phyloP scores from a whole-genome alignment of 768 basidiomycete species.

The Mycena sanguinolenta region DNA sequence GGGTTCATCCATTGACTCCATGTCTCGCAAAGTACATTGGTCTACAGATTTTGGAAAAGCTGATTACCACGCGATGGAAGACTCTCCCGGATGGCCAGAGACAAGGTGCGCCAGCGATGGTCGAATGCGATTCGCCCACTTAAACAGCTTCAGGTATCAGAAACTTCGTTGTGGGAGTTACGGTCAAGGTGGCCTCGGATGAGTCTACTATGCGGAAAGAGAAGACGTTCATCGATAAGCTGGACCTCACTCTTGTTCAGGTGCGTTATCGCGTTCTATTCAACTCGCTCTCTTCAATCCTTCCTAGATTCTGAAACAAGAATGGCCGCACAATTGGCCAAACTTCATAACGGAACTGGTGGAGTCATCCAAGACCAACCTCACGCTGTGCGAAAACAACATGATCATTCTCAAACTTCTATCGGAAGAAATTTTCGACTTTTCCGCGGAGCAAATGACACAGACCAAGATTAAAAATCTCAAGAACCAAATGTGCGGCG shows the following conservation, averaged over 20 bases:
- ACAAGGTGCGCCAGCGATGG: conserved; percentile 68
- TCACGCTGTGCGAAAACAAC: conserved; percentile 98
- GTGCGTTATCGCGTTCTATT: conserved; percentile 55
- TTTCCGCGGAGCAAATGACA: conserved; percentile 98
- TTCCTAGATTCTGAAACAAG: conserved; percentile 96
- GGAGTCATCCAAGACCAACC: conserved; percentile 95
- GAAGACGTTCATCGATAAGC: conserved; percentile 95
- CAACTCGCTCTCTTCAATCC: conserved; percentile 29
- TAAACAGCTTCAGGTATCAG: conserved; percentile 77
- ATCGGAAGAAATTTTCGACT: conserved; percentile 99
- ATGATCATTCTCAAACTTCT: conserved; percentile 98
- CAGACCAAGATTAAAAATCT: conserved; percentile 97
- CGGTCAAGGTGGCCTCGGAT: conserved; percentile 94
- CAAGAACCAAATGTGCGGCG: conserved; percentile 98
- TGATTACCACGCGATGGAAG: conserved; percentile 96
- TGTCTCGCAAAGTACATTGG: conserved; percentile 83
- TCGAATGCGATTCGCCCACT: conserved; percentile 8
- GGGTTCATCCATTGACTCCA: conserved; percentile 27
- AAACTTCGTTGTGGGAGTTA: conserved; percentile 95
- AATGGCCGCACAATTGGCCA: conserved; percentile 99
- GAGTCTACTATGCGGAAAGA: conserved; percentile 90
- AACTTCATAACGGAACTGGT: conserved; percentile 97
- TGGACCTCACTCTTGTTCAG: conserved; percentile 96
- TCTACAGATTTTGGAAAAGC: conserved; percentile 95
- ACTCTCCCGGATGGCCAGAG: conserved; percentile 94